phyloP scores from a whole-genome alignment of 306 rosid genomes.

The Sophora flavescens region DNA sequence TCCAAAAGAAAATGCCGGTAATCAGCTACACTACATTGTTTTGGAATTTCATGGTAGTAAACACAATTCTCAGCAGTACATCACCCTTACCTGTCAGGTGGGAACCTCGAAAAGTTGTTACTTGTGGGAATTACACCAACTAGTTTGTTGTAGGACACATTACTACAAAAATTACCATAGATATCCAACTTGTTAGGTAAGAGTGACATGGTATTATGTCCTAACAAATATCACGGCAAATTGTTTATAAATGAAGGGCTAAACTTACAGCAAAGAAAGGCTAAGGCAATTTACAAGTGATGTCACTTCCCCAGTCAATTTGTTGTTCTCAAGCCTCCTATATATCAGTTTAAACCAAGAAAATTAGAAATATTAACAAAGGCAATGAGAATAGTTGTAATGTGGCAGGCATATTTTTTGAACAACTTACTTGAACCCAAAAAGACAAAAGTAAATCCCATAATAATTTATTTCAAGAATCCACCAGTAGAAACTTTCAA shows the following conservation, averaged over 20 bases:
- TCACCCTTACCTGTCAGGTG: conserved; percentile 77
- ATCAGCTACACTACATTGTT: conserved; percentile 6
- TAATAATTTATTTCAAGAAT: conserved; percentile 6
- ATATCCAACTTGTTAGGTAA: conserved; percentile 23
- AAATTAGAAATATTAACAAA: conserved; percentile 2
- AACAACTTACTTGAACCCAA: background rate
- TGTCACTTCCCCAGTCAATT: conserved; percentile 76
- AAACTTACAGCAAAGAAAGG: conserved; percentile 78
- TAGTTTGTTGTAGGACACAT: conserved; percentile 85
- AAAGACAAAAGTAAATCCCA: background rate
- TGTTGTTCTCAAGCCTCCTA: conserved; percentile 90
- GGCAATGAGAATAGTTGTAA: background rate
- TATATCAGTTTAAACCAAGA: conserved; percentile 34
- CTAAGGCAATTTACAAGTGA: conserved; percentile 79
- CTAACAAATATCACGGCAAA: background rate
- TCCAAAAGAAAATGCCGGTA: background rate
- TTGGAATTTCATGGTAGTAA: background rate
- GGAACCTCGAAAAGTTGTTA: conserved; percentile 90
- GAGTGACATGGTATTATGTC: background rate
- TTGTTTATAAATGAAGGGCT: background rate
- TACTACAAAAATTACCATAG: conserved; percentile 57
- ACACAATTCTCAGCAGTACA: background rate
- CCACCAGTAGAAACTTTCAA: background rate
- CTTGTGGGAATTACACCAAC: conserved; percentile 87
- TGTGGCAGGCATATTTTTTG: background rate